Percentiles rank a stretch among this genome's conserved stretches.
phyloP scores from a whole-genome alignment of 164 flowering plant genomes.

The Cinnamomum chago region DNA sequence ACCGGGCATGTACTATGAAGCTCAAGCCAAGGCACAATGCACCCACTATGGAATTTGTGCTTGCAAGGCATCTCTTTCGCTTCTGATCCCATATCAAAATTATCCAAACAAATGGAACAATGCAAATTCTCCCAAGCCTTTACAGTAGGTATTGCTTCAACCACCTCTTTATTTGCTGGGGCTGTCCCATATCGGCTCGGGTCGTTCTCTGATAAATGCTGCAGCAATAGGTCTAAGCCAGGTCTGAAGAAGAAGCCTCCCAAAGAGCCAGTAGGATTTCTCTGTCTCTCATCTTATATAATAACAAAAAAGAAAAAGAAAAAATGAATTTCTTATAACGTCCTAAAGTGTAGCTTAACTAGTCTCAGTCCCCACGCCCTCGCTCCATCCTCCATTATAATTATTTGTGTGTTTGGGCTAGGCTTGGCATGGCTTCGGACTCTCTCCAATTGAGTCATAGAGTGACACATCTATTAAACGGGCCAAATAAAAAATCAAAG shows the following conservation, averaged over 20 bases:
- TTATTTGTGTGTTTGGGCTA: no score
- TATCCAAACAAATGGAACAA: constrained; percentile 78
- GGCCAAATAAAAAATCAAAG: no score
- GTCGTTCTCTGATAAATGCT: constrained; percentile 85
- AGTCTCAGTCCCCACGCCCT: no score
- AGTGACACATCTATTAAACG: no score
- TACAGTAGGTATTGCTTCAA: constrained; percentile 71
- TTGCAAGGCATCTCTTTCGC: constrained; percentile 88
- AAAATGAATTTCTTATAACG: no score
- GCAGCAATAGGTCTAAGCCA: constrained; percentile 66
- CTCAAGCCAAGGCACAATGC: constrained; percentile 77
- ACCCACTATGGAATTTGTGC: constrained; percentile 67
- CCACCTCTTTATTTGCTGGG: constrained; percentile 70
- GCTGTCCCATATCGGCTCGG: constrained; percentile 80
- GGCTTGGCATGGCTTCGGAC: no score
- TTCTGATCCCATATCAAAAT: constrained; percentile 56
- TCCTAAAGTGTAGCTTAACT: no score
- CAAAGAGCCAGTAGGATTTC: constrained; percentile 35
- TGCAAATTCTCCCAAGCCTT: constrained; percentile 37
- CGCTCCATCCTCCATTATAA: no score
- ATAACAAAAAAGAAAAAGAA: no score
- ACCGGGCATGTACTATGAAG: constrained; percentile 87
- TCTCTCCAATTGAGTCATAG: no score
- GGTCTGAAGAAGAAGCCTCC: constrained; percentile 77
- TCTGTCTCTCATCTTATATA: constrained; percentile 15